These are phyloP conservation scores for Chaetoscypha palmicola DNA, from an alignment of 2,329 filamentous ascomycete species.

Conservation along the genomic window DNA sequence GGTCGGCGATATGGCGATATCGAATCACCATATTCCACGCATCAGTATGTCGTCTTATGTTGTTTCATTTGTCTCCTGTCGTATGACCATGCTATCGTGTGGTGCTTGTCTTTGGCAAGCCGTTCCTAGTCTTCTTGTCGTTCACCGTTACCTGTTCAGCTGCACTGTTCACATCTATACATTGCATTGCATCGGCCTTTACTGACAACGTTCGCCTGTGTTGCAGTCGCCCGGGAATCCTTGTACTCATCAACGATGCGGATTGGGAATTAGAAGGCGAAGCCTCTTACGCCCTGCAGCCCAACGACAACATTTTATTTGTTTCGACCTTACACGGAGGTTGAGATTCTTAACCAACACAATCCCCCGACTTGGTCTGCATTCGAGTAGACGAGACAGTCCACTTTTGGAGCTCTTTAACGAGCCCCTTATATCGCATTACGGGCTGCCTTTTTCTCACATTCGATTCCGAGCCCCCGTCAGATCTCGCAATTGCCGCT, in stretches of 20 bases:
- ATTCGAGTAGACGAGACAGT: too few species aligned
- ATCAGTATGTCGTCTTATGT: slow-evolving; percentile 9
- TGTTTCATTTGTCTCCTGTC: slow-evolving; percentile 4
- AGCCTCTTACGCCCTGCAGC: slow-evolving; percentile 77
- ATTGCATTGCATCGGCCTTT: slow-evolving; percentile 7
- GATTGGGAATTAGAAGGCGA: slow-evolving; percentile 98
- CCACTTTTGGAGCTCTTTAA: slow-evolving; percentile 5
- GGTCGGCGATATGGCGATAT: neutral
- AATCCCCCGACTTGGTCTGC: too few species aligned
- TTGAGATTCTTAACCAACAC: too few species aligned
- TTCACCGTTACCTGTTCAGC: slow-evolving; percentile 9
- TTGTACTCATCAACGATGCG: slow-evolving; percentile 94
- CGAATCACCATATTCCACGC: slow-evolving; percentile 13
- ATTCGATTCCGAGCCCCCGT: slow-evolving; percentile 6
- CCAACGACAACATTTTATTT: slow-evolving; percentile 83
- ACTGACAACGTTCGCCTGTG: slow-evolving; percentile 26
- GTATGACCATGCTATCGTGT: slow-evolving; percentile 13
- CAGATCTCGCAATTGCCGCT: slow-evolving; percentile 11
- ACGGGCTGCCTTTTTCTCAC: slow-evolving; percentile 4
- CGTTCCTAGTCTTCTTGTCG: slow-evolving; percentile 8
- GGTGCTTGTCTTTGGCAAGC: slow-evolving; percentile 10
- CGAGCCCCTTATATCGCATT: neutral
- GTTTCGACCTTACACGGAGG: slow-evolving; percentile 95
- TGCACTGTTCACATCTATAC: slow-evolving; percentile 1
- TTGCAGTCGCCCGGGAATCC: slow-evolving; percentile 79